Evolutionary conservation across 2,329 filamentous ascomycete species (phyloP).

Genomic region (Chaetomium sp.): DNA sequence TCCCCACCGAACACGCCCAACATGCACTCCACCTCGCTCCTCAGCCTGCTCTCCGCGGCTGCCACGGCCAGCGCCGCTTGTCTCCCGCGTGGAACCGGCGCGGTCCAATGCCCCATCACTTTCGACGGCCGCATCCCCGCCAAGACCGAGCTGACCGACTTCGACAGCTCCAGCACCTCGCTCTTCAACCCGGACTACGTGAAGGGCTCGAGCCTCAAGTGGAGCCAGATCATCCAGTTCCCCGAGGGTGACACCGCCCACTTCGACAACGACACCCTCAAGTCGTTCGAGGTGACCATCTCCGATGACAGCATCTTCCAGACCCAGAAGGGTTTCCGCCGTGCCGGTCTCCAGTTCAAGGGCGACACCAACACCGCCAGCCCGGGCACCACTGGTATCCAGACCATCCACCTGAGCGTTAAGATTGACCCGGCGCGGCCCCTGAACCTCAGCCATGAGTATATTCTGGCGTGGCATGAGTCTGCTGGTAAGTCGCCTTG

Average conservation of each 20-base stretch:
- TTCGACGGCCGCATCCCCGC: conserved; percentile 33
- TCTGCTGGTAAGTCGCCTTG: conserved; percentile 18
- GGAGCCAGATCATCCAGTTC: conserved; percentile 33
- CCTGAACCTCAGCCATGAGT: conserved; percentile 34
- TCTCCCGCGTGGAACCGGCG: conserved; percentile 1
- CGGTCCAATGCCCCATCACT: conserved; percentile 31
- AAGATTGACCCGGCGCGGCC: conserved; percentile 28
- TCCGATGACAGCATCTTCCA: conserved; percentile 40
- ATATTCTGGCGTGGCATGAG: conserved; percentile 35
- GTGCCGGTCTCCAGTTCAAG: conserved; percentile 38
- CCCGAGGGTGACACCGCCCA: conserved; percentile 25
- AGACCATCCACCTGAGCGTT: conserved; percentile 34
- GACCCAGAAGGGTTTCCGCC: conserved; percentile 40
- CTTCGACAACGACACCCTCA: conserved; percentile 34
- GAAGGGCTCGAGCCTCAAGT: conserved; percentile 31
- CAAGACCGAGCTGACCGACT: conserved; percentile 24
- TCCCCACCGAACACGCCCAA: neutral
- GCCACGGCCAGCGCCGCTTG: conserved; percentile 5
- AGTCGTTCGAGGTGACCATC: conserved; percentile 39
- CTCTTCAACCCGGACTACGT: conserved; percentile 33
- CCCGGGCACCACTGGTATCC: conserved; percentile 30
- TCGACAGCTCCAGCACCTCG: conserved; percentile 28
- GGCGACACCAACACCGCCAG: conserved; percentile 35
- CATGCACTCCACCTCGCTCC: conserved; percentile 19
- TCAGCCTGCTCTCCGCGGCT: conserved; percentile 17